Base-by-base conservation (phyloP, 2,329 filamentous ascomycete genomes). In the Trichoderma koningii region DNA sequence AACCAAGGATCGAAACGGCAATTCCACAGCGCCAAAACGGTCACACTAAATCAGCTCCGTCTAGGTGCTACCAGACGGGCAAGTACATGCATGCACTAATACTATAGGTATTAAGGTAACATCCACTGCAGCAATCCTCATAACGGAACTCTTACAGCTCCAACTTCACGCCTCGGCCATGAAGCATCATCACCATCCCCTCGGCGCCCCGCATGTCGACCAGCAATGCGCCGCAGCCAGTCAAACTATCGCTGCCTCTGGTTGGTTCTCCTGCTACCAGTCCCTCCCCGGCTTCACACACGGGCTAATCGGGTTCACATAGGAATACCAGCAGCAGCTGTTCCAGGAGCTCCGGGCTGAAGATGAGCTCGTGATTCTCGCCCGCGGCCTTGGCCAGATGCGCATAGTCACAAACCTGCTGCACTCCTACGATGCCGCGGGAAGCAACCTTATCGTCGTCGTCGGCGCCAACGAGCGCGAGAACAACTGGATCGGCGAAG, bases 401-500 rank as follows among this genome's bases (percentile, higher is more conserved):
- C 92, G 93, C 70, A 86, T 99, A 65, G 86, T 97, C 73, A 96
- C 92, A n/a, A 99, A 98, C 75, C 85, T 99, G 45, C 86, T 99
- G 30, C 95, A 99, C 78, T 93, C 93, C 21, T 97, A 97, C 79
- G 95, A 99, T 83, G 93, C 93, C 1, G 92, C 92, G 3, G 95
- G 95, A 15, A 96, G 95, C 78, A 98, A 96, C 73, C 81, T 99
- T 63, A 89, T 99, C 55, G 82, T 99, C 51, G 80, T 99, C 21
- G 87, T 98, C 48, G 93, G 93, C 10, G 93, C 95, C 42, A 91
- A 95, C 66, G 93, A 97, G 41, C 87, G 91, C 66, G 95, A 99
- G 74, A 97, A 97, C 85, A 89, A 89, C 64, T 98, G 94, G 93
- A 93, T 99, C 66, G 95, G 95, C 70, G 95, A 98, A 80, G 92